A percentile compares a stretch with the other conserved stretches of the same genome.
These are phyloP conservation scores for Porcisia hertigi DNA, from an alignment of 208 protist genomes.

Conservation along the genomic window DNA sequence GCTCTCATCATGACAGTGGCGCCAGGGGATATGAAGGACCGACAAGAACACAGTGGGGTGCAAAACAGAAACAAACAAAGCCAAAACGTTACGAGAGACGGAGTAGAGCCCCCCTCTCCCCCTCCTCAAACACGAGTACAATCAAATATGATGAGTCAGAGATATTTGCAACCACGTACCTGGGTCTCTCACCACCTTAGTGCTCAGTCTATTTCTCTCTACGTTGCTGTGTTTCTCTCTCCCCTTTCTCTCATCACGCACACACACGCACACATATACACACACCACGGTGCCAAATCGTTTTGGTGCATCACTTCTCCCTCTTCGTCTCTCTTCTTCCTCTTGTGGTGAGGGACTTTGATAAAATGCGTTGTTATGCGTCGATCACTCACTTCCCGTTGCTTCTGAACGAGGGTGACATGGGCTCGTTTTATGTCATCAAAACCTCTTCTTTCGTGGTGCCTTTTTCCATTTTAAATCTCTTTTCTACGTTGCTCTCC, in stretches of 20 bases:
- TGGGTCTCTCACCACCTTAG: background rate
- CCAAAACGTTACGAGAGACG: no score
- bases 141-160: no score
- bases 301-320: background rate
- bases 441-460: background rate
- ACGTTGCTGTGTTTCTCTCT: background rate
- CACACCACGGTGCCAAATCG: background rate
- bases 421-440: background rate
- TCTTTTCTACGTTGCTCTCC: background rate
- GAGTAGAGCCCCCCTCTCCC: no score
- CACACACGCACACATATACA: background rate
- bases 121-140: no score
- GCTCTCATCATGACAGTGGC: background rate
- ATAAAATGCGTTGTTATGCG: background rate
- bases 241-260: background rate
- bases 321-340: background rate
- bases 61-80: no score
- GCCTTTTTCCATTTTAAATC: background rate
- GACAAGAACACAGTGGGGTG: no score
- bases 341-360: background rate
- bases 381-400: background rate
- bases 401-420: background rate
- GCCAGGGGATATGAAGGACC: no score
- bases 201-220: background rate
- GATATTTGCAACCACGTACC: no score